Percentiles rank a stretch among this genome's conserved stretches.
Conservation (phyloP, 352 stramenopile species). For the Pythium vanterpoolii region DNA sequence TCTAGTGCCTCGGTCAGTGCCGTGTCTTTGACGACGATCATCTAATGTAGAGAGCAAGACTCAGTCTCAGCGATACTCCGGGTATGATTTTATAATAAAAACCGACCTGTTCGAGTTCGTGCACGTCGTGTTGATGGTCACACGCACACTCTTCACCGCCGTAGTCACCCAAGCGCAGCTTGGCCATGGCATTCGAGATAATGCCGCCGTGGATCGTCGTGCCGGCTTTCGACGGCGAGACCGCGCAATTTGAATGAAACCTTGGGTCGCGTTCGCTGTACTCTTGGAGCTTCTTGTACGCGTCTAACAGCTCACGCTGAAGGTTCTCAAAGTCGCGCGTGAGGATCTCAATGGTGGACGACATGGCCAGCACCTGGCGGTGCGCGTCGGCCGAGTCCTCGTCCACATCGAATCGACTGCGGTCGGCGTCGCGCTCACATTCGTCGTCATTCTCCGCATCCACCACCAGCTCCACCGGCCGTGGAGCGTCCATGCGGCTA, state of each 20-base stretch:
- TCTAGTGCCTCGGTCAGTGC: constrained; percentile 52
- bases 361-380: constrained; percentile 63
- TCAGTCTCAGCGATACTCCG: background rate
- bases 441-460: background rate
- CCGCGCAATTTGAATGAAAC: background rate
- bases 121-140: constrained; percentile 26
- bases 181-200: constrained; percentile 26
- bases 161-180: constrained; percentile 17
- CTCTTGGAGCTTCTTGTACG: constrained; percentile 56
- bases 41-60: constrained; percentile 13
- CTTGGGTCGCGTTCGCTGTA: constrained; percentile 26
- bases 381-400: constrained; percentile 42
- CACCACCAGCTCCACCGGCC: background rate
- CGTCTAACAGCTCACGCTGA: constrained; percentile 44
- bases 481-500: background rate
- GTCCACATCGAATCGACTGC: constrained; percentile 4
- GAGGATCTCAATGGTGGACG: constrained; percentile 56
- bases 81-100: background rate
- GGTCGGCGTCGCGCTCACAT: background rate
- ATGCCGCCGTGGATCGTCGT: constrained; percentile 21
- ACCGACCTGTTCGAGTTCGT: constrained; percentile 34
- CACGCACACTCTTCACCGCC: constrained; percentile 19
- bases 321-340: constrained; percentile 54
- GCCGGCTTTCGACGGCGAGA: constrained; percentile 22
- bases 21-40: constrained; percentile 51